Evolutionary conservation across 345 rosid genomes (phyloP).

Genomic region (Mercurialis annua): DNA sequence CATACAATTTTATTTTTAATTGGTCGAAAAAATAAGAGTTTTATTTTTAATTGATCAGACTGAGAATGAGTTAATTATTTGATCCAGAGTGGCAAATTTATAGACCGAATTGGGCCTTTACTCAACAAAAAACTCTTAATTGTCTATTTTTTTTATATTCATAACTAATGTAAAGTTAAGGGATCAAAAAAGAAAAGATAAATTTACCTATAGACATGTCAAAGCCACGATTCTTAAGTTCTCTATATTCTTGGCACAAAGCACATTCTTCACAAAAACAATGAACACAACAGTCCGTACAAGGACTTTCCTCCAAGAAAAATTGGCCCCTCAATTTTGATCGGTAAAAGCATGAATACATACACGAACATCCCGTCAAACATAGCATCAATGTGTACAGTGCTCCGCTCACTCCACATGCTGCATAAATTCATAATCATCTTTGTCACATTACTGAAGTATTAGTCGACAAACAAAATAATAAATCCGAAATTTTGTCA

Average conservation of each 20-base stretch:
- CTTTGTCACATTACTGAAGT: neutral
- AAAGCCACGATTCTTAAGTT: conserved; percentile 56
- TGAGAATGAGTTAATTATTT: no score
- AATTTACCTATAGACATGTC: conserved; percentile 52
- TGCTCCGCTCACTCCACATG: conserved; percentile 51
- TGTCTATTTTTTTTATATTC: no score
- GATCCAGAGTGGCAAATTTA: no score
- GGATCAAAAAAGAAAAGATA: neutral
- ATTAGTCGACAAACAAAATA: no score
- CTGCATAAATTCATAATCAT: conserved; percentile 34
- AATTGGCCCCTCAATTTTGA: conserved; percentile 62
- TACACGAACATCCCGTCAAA: conserved; percentile 44
- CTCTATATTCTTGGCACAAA: conserved; percentile 58
- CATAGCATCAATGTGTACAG: conserved; percentile 34
- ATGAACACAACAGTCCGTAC: conserved; percentile 51
- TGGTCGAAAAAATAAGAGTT: no score
- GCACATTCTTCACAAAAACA: conserved; percentile 59
- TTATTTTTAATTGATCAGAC: no score
- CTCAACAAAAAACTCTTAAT: no score
- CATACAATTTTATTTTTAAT: no score
- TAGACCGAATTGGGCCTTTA: no score
- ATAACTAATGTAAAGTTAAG: no score
- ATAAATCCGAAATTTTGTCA: no score
- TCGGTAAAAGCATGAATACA: conserved; percentile 60
- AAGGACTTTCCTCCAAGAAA: conserved; percentile 43